These are phyloP conservation scores for Tetrahymena borealis DNA, from an alignment of 73 alveolate species.

Conservation along the genomic window DNA sequence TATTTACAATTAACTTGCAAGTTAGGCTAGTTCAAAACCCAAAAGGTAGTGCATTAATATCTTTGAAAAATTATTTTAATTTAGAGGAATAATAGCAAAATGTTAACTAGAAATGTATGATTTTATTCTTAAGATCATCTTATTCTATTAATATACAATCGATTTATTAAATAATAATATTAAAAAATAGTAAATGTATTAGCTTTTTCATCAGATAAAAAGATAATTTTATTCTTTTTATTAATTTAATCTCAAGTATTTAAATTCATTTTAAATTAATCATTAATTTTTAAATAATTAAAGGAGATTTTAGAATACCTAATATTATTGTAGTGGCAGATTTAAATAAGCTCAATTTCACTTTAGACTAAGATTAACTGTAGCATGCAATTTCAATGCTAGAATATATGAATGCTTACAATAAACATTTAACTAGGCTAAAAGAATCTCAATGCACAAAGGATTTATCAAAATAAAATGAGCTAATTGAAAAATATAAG, in stretches of 20 bases:
- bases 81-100: too few species aligned
- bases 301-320: neutral
- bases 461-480: neutral
- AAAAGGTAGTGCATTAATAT: neutral
- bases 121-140: too few species aligned
- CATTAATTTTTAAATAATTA: neutral
- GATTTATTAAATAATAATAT: too few species aligned
- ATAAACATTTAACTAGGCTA: neutral
- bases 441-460: neutral
- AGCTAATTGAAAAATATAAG: neutral
- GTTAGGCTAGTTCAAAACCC: neutral
- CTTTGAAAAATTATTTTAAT: too few species aligned
- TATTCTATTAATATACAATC: too few species aligned
- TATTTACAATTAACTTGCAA: neutral
- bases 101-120: too few species aligned
- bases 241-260: too few species aligned
- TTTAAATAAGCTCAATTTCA: neutral
- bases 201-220: too few species aligned
- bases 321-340: neutral
- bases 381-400: neutral
- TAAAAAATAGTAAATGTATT: too few species aligned
- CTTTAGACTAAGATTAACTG: neutral
- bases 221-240: too few species aligned
- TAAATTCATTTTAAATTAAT: too few species aligned
- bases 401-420: neutral